phyloP scores from a whole-genome alignment of 257 asterid species.

The Fraxinus anomala region DNA sequence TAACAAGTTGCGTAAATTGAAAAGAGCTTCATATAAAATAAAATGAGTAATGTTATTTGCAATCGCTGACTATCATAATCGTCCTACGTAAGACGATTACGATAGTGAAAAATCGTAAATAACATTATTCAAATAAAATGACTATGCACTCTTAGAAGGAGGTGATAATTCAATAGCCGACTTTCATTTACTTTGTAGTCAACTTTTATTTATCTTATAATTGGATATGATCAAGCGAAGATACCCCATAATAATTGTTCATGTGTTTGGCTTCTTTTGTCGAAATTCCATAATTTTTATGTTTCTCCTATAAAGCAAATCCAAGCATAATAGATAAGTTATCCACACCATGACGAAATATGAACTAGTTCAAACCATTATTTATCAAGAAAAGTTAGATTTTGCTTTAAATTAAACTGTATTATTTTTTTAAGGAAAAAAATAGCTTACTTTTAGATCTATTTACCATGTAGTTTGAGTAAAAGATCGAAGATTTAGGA shows the following conservation, averaged over 20 bases:
- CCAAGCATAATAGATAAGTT: neutral
- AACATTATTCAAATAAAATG: neutral
- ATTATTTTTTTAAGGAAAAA: neutral
- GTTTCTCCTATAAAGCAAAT: neutral
- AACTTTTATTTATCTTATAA: neutral
- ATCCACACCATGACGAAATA: neutral
- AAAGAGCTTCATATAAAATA: too few species aligned
- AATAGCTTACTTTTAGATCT: neutral
- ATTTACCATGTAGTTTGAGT: too few species aligned
- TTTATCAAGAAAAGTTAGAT: neutral
- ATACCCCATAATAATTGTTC: neutral
- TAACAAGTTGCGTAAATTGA: too few species aligned
- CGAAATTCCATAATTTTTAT: neutral
- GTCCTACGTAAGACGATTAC: too few species aligned
- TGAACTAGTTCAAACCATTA: neutral
- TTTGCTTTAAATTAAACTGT: neutral
- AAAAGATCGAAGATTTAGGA: too few species aligned
- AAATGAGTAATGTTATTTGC: too few species aligned
- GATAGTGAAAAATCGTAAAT: too few species aligned
- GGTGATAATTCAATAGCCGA: neutral
- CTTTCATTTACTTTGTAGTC: too few species aligned
- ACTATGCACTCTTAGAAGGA: neutral
- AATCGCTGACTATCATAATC: too few species aligned
- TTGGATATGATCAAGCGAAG: neutral
- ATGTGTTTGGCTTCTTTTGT: neutral